Evolutionary conservation across 371 early-diverging fungal genomes (phyloP), one percentile per base, ranked within the genome.

Genomic region (Apophysomyces elegans): DNA sequence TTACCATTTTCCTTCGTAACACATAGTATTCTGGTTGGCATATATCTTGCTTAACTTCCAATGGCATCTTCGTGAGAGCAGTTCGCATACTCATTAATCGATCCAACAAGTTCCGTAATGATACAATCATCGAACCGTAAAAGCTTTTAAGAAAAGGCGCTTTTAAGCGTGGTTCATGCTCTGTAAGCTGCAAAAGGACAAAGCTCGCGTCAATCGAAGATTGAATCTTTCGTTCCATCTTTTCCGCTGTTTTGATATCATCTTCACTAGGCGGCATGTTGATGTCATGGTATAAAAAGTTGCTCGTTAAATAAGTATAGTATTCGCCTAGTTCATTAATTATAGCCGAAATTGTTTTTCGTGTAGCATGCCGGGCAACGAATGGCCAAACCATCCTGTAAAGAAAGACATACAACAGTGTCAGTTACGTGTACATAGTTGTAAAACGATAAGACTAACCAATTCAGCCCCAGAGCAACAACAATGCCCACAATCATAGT

Each of bases 321-420:
- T 80, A 79, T 16, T 81, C 79, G 5, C 78, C 84, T 8, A 84
- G 47, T 60, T 80, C 78, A 13, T 59, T 62, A 14, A 84, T 69
- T n/a, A 76, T 73, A 4, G 62, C 68, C 8, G 78, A 68, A 43
- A 84, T 61, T 0, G 84, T 78, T 61, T 84, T 87, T 16, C 87
- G 79, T 26, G 86, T 74, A 46, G 84, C 83, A 44, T 80, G 82
- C 26, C 87, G 77, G 1, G 89, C 89, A 14, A 86, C 71, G 67
- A 85, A 87, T 13, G 89, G 89, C 88, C 88, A 89, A 0, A 89
- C 63, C 39, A 83, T 37, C 59, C 85, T 83, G 56, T 41, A 35
- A 1, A 9, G 26, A 5, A 56, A 39, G 7, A 18, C 13, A 26
- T 18, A 26, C 8, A n/a, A 35, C 45, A 56, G n/a, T 43, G 32